Base-by-base conservation (phyloP, 768 basidiomycete species). In the Boletus pseudopeckii region DNA sequence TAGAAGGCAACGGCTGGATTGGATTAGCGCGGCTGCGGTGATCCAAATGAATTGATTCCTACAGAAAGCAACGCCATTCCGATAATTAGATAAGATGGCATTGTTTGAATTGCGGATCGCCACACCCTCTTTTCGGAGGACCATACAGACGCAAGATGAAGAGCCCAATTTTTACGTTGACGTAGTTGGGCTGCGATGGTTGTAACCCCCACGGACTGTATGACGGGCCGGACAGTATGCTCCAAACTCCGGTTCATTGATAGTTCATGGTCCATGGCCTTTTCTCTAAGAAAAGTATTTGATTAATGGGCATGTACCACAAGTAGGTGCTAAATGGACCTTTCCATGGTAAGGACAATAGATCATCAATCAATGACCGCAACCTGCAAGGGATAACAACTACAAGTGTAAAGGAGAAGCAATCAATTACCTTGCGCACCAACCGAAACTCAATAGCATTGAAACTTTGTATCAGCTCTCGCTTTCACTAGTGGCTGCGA, bases 51-150 rank as follows among this genome's bases (percentile, higher is more conserved):
- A 2, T 32, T 28, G 38, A 36, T 20, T 45, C 18, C 43, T 50
- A 54, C 45, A 43, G 26, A 22, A 26, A n/a, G 14, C 10, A 37
- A 13, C 5, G 18, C 17, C 18, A 39, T 32, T 5, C 36, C 11
- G 24, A n/a, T 9, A 22, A 40, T 52, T 52, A 24, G 45, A 56
- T 52, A 52, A 44, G 20, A 18, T 47, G 55, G 49, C 34, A 2
- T 26, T 26, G 20, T 39, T 40, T 28, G 15, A 7, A 15, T 8
- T 26, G n/a, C 34, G 17, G 37, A 28, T 20, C 36, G 6, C 36
- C n/a, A n/a, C 30, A n/a, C 34, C 18, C 9, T 28, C 30, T n/a
- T 26, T 20, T 15, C 15, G 9, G n/a, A 2, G 17, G 10, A 13
- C 8, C 30, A 32, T 32, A 15, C 8, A 6, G 33, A 48, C 26